phyloP scores from a whole-genome alignment of 2,329 filamentous ascomycete genomes.

The Aspergillus awamori region DNA sequence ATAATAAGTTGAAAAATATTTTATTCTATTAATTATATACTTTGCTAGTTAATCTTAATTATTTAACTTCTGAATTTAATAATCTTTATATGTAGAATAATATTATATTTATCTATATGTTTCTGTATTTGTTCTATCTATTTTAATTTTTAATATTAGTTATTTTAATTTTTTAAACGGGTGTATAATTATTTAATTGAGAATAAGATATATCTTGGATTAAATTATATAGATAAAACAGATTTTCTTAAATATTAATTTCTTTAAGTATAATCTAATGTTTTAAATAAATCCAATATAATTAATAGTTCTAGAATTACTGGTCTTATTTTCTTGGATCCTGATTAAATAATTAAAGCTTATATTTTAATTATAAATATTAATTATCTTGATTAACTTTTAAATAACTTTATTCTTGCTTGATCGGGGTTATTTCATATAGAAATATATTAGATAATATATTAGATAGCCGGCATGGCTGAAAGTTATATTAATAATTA shows the following conservation, averaged over 20 bases:
- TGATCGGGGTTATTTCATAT: no score
- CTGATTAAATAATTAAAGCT: not conserved
- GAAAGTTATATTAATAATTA: no score
- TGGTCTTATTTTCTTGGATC: not conserved
- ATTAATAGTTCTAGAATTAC: not conserved
- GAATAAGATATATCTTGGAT: not conserved
- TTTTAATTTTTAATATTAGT: not conserved
- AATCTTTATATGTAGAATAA: not conserved
- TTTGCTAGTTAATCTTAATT: not conserved
- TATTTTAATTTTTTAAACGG: not conserved
- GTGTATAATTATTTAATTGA: not conserved
- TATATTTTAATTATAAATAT: not conserved
- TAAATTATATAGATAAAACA: not conserved
- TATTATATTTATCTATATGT: not conserved
- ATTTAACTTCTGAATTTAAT: conserved; percentile 1
- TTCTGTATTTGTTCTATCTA: not conserved
- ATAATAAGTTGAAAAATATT: not conserved
- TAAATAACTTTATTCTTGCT: no score
- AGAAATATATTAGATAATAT: no score
- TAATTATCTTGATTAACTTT: not conserved
- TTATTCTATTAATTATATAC: not conserved
- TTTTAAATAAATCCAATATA: not conserved
- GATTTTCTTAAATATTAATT: not conserved
- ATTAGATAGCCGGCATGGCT: no score
- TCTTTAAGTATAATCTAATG: not conserved